Evolutionary conservation across 1,284 basidiomycete species (phyloP).

Genomic region (Rhodotorula mucilaginosa): DNA sequence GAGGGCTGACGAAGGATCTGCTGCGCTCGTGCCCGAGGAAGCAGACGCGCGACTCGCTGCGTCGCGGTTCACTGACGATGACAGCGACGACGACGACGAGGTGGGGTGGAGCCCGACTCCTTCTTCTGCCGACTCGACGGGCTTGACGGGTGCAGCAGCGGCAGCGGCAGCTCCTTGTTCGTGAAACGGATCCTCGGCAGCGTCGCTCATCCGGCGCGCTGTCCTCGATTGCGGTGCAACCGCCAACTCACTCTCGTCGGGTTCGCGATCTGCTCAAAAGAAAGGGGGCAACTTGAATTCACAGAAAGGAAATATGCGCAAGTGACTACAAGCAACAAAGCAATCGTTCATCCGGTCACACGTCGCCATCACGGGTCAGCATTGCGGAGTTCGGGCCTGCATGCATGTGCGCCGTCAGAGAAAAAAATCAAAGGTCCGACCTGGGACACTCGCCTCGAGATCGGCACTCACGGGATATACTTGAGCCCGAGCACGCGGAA

Average conservation of each 20-base stretch:
- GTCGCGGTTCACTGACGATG: not conserved
- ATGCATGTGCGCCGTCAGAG: no score
- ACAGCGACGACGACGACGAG: not conserved
- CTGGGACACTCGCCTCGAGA: not conserved
- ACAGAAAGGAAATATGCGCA: not conserved
- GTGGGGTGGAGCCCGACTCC: not conserved
- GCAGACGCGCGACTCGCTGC: no score
- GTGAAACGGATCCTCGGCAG: constrained; percentile 6
- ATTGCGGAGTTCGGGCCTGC: constrained; percentile 8
- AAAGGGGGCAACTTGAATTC: not conserved
- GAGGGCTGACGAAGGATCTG: not conserved
- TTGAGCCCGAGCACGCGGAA: constrained; percentile 53
- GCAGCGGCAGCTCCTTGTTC: constrained; percentile 1
- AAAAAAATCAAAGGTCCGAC: constrained; percentile 44
- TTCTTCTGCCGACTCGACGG: no score
- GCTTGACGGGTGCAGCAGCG: not conserved
- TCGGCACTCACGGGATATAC: constrained; percentile 38
- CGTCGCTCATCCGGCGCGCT: not conserved
- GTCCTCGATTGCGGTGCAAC: no score
- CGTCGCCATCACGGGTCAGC: constrained; percentile 5
- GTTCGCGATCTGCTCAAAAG: not conserved
- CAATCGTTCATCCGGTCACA: no score
- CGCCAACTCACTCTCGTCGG: no score
- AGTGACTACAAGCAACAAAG: not conserved
- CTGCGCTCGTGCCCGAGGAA: not conserved